Conservation (phyloP, 2,329 filamentous ascomycete genomes). For the Pestalotiopsis sp. region DNA sequence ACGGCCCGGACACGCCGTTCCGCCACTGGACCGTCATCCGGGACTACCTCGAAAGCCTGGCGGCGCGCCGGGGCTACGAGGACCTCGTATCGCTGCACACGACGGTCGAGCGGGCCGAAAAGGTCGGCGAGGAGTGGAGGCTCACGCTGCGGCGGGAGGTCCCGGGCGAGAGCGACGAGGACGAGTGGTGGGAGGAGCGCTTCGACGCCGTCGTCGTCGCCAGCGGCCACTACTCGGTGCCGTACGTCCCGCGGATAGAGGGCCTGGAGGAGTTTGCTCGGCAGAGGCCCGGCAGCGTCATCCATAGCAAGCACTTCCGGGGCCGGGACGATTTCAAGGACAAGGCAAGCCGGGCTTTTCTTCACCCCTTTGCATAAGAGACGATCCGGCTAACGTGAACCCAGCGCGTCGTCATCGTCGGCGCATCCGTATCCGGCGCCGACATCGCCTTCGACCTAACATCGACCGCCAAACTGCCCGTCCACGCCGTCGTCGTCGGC, state of each 20-base stretch:
- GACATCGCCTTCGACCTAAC: conserved; percentile 46
- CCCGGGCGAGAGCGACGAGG: conserved; percentile 33
- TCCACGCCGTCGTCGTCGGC: conserved; percentile 29
- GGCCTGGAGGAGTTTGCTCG: conserved; percentile 52
- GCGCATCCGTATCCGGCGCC: conserved; percentile 66
- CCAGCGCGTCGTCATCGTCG: conserved; percentile 63
- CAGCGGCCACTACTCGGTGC: conserved; percentile 63
- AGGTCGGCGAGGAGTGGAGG: conserved; percentile 53
- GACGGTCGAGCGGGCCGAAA: conserved; percentile 62
- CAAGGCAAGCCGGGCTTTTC: conserved; percentile 40
- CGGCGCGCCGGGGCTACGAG: conserved; percentile 56
- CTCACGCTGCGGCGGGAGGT: conserved; percentile 49
- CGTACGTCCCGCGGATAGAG: conserved; percentile 50
- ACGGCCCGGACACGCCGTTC: conserved; percentile 64
- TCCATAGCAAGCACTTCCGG: conserved; percentile 59
- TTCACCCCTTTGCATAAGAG: neutral
- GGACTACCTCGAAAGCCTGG: conserved; percentile 54
- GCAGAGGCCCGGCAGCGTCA: conserved; percentile 48
- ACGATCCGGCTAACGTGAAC: conserved; percentile 1
- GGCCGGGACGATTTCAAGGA: conserved; percentile 45
- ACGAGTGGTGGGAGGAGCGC: conserved; percentile 65
- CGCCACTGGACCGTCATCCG: conserved; percentile 62
- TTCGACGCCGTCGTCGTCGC: conserved; percentile 67
- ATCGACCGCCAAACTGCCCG: conserved; percentile 20
- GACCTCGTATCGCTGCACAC: conserved; percentile 58